These are phyloP conservation scores for Dendrothele bispora DNA, from an alignment of 768 basidiomycete species.

Conservation along the genomic window DNA sequence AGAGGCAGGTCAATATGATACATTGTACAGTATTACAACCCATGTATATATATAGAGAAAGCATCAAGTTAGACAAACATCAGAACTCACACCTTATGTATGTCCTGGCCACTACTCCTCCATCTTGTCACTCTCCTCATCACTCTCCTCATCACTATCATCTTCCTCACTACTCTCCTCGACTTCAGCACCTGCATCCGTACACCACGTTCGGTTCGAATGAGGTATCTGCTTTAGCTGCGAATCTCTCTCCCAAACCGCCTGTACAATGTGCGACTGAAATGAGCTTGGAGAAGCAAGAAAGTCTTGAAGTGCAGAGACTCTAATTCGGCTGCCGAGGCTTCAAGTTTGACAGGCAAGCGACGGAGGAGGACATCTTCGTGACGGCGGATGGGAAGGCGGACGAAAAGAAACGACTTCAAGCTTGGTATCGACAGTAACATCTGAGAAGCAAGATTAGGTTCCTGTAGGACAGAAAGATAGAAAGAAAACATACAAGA, in stretches of 20 bases:
- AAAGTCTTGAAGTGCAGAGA: constrained; percentile 98
- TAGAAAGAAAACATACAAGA: constrained; percentile 55
- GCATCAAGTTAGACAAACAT: too few relatives aligned
- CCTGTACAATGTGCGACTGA: constrained; percentile 93
- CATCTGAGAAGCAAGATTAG: constrained; percentile 57
- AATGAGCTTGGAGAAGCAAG: constrained; percentile 95
- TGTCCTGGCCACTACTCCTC: too few relatives aligned
- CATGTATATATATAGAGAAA: too few relatives aligned
- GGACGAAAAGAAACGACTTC: constrained; percentile 97
- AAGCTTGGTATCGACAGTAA: constrained; percentile 95
- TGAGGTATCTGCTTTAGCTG: constrained; percentile 96
- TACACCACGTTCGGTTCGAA: constrained; percentile 92
- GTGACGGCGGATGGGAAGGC: constrained; percentile 93
- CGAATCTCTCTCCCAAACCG: constrained; percentile 96
- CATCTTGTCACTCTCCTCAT: too few relatives aligned
- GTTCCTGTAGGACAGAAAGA: not conserved
- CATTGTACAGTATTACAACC: too few relatives aligned
- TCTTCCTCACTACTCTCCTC: too few relatives aligned
- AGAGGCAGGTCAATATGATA: too few relatives aligned
- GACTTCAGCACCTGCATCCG: too few relatives aligned
- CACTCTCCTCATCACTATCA: too few relatives aligned
- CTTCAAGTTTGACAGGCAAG: constrained; percentile 90
- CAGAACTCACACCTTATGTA: too few relatives aligned
- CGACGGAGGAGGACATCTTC: constrained; percentile 83
- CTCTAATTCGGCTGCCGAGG: constrained; percentile 70